Evolutionary conservation across 2,329 filamentous ascomycete species (phyloP).

Genomic region (Pleochaeta shiraiana): DNA sequence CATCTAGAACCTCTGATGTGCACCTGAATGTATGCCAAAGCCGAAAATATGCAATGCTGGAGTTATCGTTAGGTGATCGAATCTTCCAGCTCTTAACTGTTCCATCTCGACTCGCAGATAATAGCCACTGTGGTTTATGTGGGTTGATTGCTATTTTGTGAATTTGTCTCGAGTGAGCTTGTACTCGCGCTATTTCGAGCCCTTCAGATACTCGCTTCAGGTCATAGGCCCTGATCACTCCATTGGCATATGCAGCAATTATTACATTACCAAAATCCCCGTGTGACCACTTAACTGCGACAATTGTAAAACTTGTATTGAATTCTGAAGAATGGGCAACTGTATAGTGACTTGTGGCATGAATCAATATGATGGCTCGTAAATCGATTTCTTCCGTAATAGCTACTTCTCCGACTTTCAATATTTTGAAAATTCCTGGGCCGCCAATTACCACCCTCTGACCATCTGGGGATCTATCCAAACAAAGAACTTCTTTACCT

Average conservation of each 20-base stretch:
- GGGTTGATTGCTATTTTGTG: slow-evolving; percentile 42
- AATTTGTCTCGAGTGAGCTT: slow-evolving; percentile 41
- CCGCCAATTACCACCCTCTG: slow-evolving; percentile 34
- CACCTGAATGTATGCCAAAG: slow-evolving; percentile 17
- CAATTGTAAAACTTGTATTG: slow-evolving; percentile 37
- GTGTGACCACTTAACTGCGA: slow-evolving; percentile 36
- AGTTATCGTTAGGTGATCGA: slow-evolving; percentile 24
- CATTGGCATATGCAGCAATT: slow-evolving; percentile 40
- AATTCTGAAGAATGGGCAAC: slow-evolving; percentile 21
- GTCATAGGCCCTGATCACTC: slow-evolving; percentile 43
- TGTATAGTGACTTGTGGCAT: slow-evolving; percentile 21
- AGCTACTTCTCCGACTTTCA: slow-evolving; percentile 26
- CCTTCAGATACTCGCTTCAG: slow-evolving; percentile 25
- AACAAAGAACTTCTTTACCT: slow-evolving; percentile 30
- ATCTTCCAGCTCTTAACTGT: slow-evolving; percentile 39
- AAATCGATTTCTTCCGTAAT: slow-evolving; percentile 36
- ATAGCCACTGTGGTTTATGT: slow-evolving; percentile 31
- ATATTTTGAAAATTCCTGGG: slow-evolving; percentile 37
- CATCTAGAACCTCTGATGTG: slow-evolving; percentile 36
- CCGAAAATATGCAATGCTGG: slow-evolving; percentile 26
- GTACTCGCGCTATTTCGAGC: slow-evolving; percentile 30
- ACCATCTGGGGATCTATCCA: slow-evolving; percentile 36
- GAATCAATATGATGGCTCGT: slow-evolving; percentile 30
- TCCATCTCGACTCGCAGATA: slow-evolving; percentile 43
- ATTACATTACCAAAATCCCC: slow-evolving; percentile 26